phyloP scores from a whole-genome alignment of 2,329 filamentous ascomycete species.

The Zasmidium citrigriseum region DNA sequence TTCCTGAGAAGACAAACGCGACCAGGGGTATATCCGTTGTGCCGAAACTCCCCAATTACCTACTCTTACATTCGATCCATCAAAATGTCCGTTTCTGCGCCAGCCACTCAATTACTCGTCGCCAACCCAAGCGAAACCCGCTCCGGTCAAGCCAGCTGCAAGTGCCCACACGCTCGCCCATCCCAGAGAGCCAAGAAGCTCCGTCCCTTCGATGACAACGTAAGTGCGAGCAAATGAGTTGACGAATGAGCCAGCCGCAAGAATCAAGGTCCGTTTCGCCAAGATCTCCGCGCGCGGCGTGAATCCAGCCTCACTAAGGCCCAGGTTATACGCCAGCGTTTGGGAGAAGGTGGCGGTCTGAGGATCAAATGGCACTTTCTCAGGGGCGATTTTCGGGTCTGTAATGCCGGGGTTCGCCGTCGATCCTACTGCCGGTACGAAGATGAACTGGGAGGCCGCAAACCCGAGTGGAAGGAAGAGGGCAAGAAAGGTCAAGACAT shows the following conservation, averaged over 20 bases:
- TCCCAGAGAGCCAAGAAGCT: constrained; percentile 66
- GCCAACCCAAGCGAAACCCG: constrained; percentile 54
- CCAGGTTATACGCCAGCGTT: constrained; percentile 69
- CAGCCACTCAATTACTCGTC: constrained; percentile 30
- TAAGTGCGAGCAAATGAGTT: constrained; percentile 66
- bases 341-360: constrained; percentile 65
- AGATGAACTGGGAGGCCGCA: constrained; percentile 75
- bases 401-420: constrained; percentile 28
- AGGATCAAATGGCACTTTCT: constrained; percentile 63
- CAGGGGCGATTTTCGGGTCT: constrained; percentile 19
- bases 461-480: constrained; percentile 68
- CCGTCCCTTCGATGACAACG: constrained; percentile 69
- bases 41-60: constrained; percentile 4
- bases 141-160: constrained; percentile 63
- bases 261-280: constrained; percentile 54
- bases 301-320: constrained; percentile 63
- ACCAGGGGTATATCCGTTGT: constrained; percentile 7
- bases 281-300: constrained; percentile 65
- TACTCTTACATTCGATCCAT: constrained; percentile 3
- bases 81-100: background rate
- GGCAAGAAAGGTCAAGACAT: constrained; percentile 48
- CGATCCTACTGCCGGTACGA: constrained; percentile 63
- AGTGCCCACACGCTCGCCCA: constrained; percentile 77
- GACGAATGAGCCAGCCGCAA: constrained; percentile 48
- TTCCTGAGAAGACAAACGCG: background rate